phyloP scores from a whole-genome alignment of 2,329 filamentous ascomycete genomes.

The Fusarium pilosicola region DNA sequence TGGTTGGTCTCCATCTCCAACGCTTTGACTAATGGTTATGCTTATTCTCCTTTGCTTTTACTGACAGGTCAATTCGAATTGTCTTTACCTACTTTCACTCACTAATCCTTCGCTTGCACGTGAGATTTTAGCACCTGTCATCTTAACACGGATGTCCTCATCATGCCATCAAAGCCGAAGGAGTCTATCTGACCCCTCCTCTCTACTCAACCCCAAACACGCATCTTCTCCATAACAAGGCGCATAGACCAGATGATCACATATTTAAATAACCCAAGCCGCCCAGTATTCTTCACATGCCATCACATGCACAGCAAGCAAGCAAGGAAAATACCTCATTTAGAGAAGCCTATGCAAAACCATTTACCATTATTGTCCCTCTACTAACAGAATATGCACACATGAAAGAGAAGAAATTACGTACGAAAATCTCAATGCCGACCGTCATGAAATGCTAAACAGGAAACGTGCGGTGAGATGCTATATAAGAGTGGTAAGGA shows the following conservation, averaged over 20 bases:
- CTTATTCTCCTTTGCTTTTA: not conserved
- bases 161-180: not conserved
- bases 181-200: not conserved
- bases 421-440: conserved; percentile 32
- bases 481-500: conserved; percentile 21
- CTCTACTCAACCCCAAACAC: conserved; percentile 10
- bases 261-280: not conserved
- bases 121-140: conserved; percentile 19
- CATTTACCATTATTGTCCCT: conserved; percentile 27
- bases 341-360: conserved; percentile 9
- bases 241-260: not conserved
- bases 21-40: not conserved
- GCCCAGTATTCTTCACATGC: not conserved
- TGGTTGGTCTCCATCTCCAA: not conserved
- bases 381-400: conserved; percentile 36
- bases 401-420: conserved; percentile 37
- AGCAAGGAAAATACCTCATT: not conserved
- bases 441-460: conserved; percentile 31
- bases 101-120: not conserved
- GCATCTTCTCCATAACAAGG: not conserved
- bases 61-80: not conserved
- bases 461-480: conserved; percentile 25
- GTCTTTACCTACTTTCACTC: not conserved
- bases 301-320: conserved; percentile 1
- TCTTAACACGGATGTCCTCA: conserved; percentile 1